Conservation (phyloP, 1,139 yeast genomes). For the Debaryomyces fabryi region DNA sequence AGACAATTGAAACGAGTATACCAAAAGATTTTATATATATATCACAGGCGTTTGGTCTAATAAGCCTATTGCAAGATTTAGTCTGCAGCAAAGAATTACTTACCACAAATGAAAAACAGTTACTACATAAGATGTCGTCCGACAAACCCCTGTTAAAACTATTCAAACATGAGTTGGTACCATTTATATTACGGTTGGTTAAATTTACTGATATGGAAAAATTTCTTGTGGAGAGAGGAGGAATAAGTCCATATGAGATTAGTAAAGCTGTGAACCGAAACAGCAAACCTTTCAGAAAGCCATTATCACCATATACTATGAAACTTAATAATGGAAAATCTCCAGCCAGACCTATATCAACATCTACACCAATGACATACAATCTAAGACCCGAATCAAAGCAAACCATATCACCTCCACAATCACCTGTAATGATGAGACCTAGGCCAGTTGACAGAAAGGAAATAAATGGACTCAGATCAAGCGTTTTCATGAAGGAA, state of each 20-base stretch:
- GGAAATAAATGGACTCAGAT: slow-evolving; percentile 10
- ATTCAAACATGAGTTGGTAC: slow-evolving; percentile 28
- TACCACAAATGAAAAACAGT: slow-evolving; percentile 26
- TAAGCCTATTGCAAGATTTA: slow-evolving; percentile 30
- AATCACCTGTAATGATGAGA: slow-evolving; percentile 5
- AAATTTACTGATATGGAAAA: slow-evolving; percentile 24
- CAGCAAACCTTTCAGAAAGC: slow-evolving; percentile 7
- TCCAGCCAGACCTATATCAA: slow-evolving; percentile 8
- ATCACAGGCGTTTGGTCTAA: slow-evolving; percentile 29
- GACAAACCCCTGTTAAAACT: slow-evolving; percentile 33
- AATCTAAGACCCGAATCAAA: slow-evolving; percentile 4
- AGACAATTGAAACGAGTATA: slow-evolving; percentile 12
- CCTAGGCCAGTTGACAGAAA: slow-evolving; percentile 1
- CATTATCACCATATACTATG: slow-evolving; percentile 8
- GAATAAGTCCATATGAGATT: slow-evolving; percentile 20
- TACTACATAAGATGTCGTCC: slow-evolving; percentile 30
- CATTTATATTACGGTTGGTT: slow-evolving; percentile 34
- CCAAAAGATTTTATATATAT: slow-evolving; percentile 27
- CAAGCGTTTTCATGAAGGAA: slow-evolving; percentile 13
- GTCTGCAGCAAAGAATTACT: slow-evolving; percentile 24
- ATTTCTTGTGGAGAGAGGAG: slow-evolving; percentile 29
- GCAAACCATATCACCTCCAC: slow-evolving; percentile 8
- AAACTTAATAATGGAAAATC: neutral
- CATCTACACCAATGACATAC: slow-evolving; percentile 11
- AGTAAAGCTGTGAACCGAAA: slow-evolving; percentile 6